Evolutionary conservation across 352 stramenopile species (phyloP), one percentile per base, ranked within the genome.

Genomic region (Globisporangium ultimum): DNA sequence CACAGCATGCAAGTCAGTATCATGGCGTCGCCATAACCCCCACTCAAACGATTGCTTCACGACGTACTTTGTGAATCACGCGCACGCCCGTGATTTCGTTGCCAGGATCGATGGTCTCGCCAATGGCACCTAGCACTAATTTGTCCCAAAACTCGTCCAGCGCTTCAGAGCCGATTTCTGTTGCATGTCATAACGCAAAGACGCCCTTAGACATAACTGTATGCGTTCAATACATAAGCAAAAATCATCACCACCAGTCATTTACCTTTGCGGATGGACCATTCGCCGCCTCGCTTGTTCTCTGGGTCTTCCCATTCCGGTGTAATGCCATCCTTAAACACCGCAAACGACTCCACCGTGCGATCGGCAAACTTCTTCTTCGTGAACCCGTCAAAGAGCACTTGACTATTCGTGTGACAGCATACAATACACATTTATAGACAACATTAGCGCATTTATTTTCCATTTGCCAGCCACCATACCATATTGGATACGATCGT

Each of bases 341-440:
- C 76, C 18, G 84, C 91, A 59, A 98, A 98, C 57, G 95, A 95
- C 70, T 98, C 93, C 55, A 99, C 85, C 34, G 88, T 88, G 51
- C 93, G 91, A 58, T 95, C 81, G n/a, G 80, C 74, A 46, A 98
- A 89, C 68, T 95, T 93, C 75, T 98, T 98, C 48, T 82, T 79
- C 43, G 74, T 86, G 56, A 89, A 89, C 38, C 84, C 84, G 55
- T 94, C 84, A 57, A 90, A 90, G 21, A 94, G 69, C 60, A 89
- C 82, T 54, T 92, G 77, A 51, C 82, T 91, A 36, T 36, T 36
- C 28, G 55, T 8, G 32, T 18, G 15, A 14, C 17, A 50, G 24
- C 24, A 28, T 28, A 28, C n/a, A n/a, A n/a, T 43, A 1, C n/a
- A 34, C 49, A 54, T 9, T 48, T 22, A 63, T 21, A 50, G n/a